Conservation (phyloP, 31 red algal species). For the Bonnemaisonia californica region DNA sequence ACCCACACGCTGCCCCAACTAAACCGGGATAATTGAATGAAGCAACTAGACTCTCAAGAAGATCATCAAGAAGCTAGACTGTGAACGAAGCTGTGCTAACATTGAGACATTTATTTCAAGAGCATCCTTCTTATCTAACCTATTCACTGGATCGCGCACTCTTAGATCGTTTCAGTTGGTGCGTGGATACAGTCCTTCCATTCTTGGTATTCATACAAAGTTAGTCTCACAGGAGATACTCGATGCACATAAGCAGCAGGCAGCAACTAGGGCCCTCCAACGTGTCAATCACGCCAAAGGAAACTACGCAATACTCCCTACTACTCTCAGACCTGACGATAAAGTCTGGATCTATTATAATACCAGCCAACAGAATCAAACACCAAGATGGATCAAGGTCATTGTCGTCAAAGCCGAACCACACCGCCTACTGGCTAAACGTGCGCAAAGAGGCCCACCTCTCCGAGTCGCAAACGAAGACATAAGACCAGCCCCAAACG, state of each 20-base stretch:
- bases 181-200: slow-evolving; percentile 15
- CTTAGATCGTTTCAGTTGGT: slow-evolving; percentile 33
- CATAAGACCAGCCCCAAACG: not conserved
- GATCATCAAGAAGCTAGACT: slow-evolving; percentile 13
- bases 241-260: slow-evolving; percentile 13
- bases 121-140: slow-evolving; percentile 17
- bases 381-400: not conserved
- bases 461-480: slow-evolving; percentile 16
- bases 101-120: slow-evolving; percentile 1
- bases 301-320: no score
- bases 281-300: no score
- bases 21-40: slow-evolving; percentile 42
- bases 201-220: not conserved
- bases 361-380: slow-evolving; percentile 2
- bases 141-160: slow-evolving; percentile 15
- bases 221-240: slow-evolving; percentile 12
- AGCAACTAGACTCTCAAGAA: slow-evolving; percentile 7
- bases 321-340: not conserved
- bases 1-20: slow-evolving; percentile 20
- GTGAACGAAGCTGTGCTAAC: not conserved
- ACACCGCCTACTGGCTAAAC: not conserved
- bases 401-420: not conserved
- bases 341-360: not conserved
- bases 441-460: not conserved
- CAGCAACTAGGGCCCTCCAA: slow-evolving; percentile 6